phyloP scores from a whole-genome alignment of 805 yeast genomes.

The Candida koratica region DNA sequence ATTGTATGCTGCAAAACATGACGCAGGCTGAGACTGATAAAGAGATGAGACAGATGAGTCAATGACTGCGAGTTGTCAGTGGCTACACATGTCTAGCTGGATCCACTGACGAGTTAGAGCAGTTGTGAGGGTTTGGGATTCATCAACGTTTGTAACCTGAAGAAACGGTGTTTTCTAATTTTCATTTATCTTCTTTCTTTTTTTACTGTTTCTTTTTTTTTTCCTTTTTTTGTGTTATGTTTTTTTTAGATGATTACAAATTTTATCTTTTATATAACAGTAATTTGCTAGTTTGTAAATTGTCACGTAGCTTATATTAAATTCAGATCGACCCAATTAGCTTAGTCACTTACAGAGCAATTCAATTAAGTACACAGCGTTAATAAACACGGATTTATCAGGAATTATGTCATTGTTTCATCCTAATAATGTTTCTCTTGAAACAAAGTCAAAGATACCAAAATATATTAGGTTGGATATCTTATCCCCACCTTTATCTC shows the following conservation, averaged over 20 bases:
- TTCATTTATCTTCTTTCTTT: slow-evolving; percentile 2
- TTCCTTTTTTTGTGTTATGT: slow-evolving; percentile 5
- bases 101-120: background rate
- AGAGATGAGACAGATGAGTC: slow-evolving; percentile 7
- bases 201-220: slow-evolving; percentile 6
- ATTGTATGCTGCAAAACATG: slow-evolving; percentile 6
- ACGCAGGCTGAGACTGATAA: slow-evolving; percentile 7
- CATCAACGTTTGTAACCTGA: background rate
- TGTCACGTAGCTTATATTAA: too few species aligned
- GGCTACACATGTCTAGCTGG: too few species aligned
- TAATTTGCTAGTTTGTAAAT: background rate
- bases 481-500: slow-evolving; percentile 46
- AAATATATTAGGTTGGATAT: slow-evolving; percentile 20
- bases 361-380: slow-evolving; percentile 1
- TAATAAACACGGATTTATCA: background rate
- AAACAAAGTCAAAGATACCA: slow-evolving; percentile 13
- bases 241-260: slow-evolving; percentile 7
- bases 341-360: slow-evolving; percentile 1
- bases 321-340: too few species aligned
- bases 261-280: slow-evolving; percentile 5
- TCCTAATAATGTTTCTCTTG: slow-evolving; percentile 27
- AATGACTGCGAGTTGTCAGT: too few species aligned
- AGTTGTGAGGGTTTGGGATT: background rate
- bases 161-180: background rate
- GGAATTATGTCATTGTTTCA: slow-evolving; percentile 29